Percentiles rank a stretch among this genome's conserved stretches.
Conservation (phyloP, 768 basidiomycete species). For the Nidularia sp. region DNA sequence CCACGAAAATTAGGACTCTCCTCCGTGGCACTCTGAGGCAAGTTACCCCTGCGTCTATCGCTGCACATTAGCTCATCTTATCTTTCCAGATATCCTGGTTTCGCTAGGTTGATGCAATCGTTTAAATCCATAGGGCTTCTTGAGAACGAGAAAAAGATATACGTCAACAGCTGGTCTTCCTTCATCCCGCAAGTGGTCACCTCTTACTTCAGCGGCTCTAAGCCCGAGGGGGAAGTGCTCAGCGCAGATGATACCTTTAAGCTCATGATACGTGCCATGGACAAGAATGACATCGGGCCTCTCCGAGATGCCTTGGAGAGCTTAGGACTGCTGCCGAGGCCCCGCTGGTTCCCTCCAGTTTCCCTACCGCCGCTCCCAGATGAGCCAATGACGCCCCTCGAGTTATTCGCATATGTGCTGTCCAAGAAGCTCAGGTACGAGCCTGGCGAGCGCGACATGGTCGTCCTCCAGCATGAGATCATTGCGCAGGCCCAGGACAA, state of each 20-base stretch:
- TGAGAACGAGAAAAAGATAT: conserved; percentile 31
- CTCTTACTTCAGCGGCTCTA: conserved; percentile 8
- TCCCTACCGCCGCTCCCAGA: conserved; percentile 40
- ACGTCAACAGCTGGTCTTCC: conserved; percentile 31
- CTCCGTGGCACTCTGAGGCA: conserved; percentile 81
- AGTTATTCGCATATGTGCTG: conserved; percentile 71
- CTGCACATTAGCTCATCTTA: background rate
- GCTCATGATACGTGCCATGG: background rate
- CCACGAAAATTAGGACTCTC: conserved; percentile 47
- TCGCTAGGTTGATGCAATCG: conserved; percentile 65
- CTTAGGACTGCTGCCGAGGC: conserved; percentile 27
- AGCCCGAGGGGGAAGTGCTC: conserved; percentile 8
- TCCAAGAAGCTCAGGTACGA: conserved; percentile 67
- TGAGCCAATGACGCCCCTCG: conserved; percentile 49
- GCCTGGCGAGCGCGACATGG: conserved; percentile 77
- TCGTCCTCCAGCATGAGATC: conserved; percentile 83
- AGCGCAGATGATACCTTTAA: background rate
- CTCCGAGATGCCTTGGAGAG: conserved; percentile 44
- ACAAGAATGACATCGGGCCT: conserved; percentile 12
- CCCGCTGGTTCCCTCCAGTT: background rate
- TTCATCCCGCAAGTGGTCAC: conserved; percentile 19
- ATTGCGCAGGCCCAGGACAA: conserved; percentile 32
- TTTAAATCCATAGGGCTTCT: conserved; percentile 73
- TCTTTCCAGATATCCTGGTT: conserved; percentile 73
- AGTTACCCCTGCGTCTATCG: background rate